A percentile compares a stretch with the other conserved stretches of the same genome.
Evolutionary conservation across 257 asterid species (phyloP).

Genomic region (Ballota nigra): DNA sequence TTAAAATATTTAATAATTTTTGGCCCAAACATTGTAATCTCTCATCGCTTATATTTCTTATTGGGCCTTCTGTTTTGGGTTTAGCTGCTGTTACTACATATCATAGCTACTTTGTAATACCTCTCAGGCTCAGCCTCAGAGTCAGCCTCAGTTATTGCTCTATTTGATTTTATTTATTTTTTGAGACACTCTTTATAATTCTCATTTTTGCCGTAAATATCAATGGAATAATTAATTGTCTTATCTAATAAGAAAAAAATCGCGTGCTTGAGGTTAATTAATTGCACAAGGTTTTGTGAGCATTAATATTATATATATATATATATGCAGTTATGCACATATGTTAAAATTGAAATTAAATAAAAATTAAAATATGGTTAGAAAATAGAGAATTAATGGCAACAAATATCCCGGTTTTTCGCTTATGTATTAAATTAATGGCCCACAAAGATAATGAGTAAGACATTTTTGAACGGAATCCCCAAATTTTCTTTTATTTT

Average conservation of each 20-base stretch:
- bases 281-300: neutral
- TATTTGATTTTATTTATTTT: neutral
- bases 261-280: neutral
- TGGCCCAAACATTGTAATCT: neutral
- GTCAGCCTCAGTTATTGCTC: neutral
- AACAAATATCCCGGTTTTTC: neutral
- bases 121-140: too few species aligned
- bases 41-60: neutral
- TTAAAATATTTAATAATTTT: neutral
- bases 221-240: neutral
- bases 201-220: neutral
- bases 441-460: slow-evolving; percentile 23
- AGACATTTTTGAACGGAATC: slow-evolving; percentile 2
- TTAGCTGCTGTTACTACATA: neutral
- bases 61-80: neutral
- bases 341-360: neutral
- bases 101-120: too few species aligned
- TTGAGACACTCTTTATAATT: neutral
- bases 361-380: neutral
- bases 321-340: too few species aligned
- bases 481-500: neutral
- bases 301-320: too few species aligned
- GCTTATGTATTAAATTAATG: neutral
- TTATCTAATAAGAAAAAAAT: neutral
- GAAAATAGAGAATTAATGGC: neutral